phyloP scores from a whole-genome alignment of 306 rosid species.

The Spatholobus suberectus region DNA sequence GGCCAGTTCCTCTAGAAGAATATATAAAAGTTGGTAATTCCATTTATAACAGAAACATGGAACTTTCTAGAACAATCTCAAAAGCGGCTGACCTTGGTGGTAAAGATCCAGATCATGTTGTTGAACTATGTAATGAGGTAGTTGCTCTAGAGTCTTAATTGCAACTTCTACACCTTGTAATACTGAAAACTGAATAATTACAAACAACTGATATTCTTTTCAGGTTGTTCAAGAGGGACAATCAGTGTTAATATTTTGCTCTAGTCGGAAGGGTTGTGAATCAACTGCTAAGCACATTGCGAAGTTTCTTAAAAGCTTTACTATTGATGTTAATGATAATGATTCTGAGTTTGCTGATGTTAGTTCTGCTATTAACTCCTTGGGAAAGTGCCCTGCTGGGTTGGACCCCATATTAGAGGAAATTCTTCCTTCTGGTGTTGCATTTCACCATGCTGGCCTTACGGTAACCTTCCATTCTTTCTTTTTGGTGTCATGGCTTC shows the following conservation, averaged over 20 bases:
- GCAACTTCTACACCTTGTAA: conserved; percentile 33
- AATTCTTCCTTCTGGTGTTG: conserved; percentile 91
- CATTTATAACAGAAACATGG: conserved; percentile 84
- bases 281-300: conserved; percentile 93
- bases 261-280: conserved; percentile 98
- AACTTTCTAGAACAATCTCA: conserved; percentile 72
- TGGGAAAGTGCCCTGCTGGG: conserved; percentile 87
- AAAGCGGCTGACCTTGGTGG: conserved; percentile 84
- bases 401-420: conserved; percentile 89
- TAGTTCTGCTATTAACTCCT: conserved; percentile 72
- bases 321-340: conserved; percentile 50
- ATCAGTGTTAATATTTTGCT: conserved; percentile 94
- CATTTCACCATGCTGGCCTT: conserved; percentile 98
- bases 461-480: conserved; percentile 62
- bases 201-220: conserved; percentile 41
- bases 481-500: conserved; percentile 31
- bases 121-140: conserved; percentile 96
- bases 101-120: conserved; percentile 98
- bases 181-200: conserved; percentile 31
- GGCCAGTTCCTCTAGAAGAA: conserved; percentile 98
- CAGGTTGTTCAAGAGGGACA: conserved; percentile 98
- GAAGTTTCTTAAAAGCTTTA: conserved; percentile 72
- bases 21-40: conserved; percentile 87
- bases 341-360: conserved; percentile 72
- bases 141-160: conserved; percentile 38